Conservation (phyloP, 495 filamentous ascomycete species). For the Podospora pseudocomata region DNA sequence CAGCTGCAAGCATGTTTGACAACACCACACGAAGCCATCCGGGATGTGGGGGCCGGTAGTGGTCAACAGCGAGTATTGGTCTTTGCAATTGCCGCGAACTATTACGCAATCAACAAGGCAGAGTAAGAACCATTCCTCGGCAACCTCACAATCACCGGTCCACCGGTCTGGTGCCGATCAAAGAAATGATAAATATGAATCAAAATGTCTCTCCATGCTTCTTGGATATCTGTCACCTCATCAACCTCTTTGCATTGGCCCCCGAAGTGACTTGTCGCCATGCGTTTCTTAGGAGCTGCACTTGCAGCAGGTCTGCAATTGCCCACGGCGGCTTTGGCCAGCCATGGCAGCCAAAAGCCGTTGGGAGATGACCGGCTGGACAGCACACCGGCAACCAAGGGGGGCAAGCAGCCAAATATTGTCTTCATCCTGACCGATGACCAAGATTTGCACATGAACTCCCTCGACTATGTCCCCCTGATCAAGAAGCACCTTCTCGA, state of each 20-base stretch:
- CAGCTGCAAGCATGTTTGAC: conserved; percentile 1
- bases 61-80: conserved; percentile 1
- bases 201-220: background rate
- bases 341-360: conserved; percentile 3
- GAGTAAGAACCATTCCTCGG: background rate
- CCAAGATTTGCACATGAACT: conserved; percentile 60
- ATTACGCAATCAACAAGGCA: conserved; percentile 27
- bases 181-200: background rate
- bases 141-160: background rate
- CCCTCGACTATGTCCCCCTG: conserved; percentile 55
- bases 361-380: conserved; percentile 1
- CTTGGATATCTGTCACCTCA: background rate
- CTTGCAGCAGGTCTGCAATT: conserved; percentile 23
- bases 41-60: conserved; percentile 6
- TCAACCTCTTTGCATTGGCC: background rate
- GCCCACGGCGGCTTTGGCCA: conserved; percentile 9
- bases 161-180: background rate
- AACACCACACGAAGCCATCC: background rate
- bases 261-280: conserved; percentile 5
- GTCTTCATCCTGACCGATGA: conserved; percentile 66
- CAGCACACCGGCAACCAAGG: background rate
- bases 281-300: conserved; percentile 18
- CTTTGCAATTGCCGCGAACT: conserved; percentile 22
- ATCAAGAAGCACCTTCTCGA: conserved; percentile 50
- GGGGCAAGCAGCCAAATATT: conserved; percentile 48